Evolutionary conservation across 352 stramenopile species (phyloP), one percentile per base, ranked within the genome.

Genomic region (Globisporangium nagaii): DNA sequence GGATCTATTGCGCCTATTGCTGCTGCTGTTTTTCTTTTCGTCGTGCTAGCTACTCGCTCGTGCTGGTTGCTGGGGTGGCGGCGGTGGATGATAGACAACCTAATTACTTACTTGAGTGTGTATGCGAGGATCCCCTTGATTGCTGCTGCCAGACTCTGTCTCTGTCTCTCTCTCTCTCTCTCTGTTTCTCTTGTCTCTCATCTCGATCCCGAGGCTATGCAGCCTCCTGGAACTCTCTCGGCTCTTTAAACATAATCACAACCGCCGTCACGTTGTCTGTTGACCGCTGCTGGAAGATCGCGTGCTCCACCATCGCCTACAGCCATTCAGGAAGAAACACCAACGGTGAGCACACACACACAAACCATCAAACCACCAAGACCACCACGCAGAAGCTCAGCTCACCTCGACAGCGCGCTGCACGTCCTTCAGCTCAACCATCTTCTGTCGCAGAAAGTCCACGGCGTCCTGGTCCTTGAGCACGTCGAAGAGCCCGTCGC

Each of bases 201-300:
- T 15, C 25, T 25, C 25, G 17, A 13, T 24, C 25, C 12, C 22
- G 30, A 30, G 11, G 24, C 13, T 58, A 47, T 30, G 20, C 34
- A 2, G 28, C 22, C 20, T 12, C 3, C 13, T 36, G 43, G 10
- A 90, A 63, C 32, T 82, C 73, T 44, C 71, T 74, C 35, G 75
- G 63, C 44, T 88, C 68, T 63, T 91, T 88, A 53, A 93, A 89
- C 76, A 93, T 79, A 39, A 93, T 68, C 28, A 93, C 82, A 24
- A 91, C 75, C 31, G 78, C 85, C 8, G 84, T 93, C 56, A 93
- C 84, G 53, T 93, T 93, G 68, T 93, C 84, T 32, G 74, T 90
- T 15, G 84, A 93, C n/a, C 79, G 80, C 43, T 92, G 81, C 39
- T 89, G 72, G 51, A 88, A 84, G 49, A 93, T 88, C 25, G 84